phyloP scores from a whole-genome alignment of 148 eudicot genomes.

The Cornus florida region DNA sequence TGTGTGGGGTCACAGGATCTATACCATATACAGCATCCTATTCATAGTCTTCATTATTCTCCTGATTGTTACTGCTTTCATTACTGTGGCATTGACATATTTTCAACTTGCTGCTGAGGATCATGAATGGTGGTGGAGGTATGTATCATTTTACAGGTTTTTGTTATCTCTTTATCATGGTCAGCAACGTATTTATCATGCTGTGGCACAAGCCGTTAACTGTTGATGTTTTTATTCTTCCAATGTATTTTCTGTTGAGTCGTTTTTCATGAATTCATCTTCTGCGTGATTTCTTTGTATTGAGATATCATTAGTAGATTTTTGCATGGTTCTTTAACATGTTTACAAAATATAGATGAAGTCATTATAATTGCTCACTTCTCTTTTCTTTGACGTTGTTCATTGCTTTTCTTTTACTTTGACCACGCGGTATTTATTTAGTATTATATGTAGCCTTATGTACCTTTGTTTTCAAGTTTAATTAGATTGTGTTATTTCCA shows the following conservation, averaged over 20 bases:
- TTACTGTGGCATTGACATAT: slow-evolving; percentile 42
- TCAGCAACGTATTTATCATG: background rate
- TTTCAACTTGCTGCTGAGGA: slow-evolving; percentile 48
- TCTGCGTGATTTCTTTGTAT: background rate
- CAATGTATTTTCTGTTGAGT: too few relatives aligned
- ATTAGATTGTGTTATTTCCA: too few relatives aligned
- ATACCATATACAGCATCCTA: slow-evolving; percentile 44
- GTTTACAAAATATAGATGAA: too few relatives aligned
- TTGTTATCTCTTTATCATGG: background rate
- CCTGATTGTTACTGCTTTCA: slow-evolving; percentile 40
- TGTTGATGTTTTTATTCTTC: background rate
- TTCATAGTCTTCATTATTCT: slow-evolving; percentile 43
- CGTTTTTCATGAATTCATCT: too few relatives aligned
- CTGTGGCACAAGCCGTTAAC: background rate
- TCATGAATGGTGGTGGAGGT: slow-evolving; percentile 51
- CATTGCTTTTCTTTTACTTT: too few relatives aligned
- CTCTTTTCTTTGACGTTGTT: too few relatives aligned
- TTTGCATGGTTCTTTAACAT: too few relatives aligned
- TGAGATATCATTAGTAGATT: too few relatives aligned
- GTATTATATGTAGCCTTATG: too few relatives aligned
- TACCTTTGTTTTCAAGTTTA: too few relatives aligned
- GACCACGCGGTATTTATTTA: too few relatives aligned
- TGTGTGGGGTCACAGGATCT: slow-evolving; percentile 48
- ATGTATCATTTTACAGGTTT: slow-evolving; percentile 3
- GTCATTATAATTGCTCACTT: too few relatives aligned